Evolutionary conservation across 768 basidiomycete genomes (phyloP).

Genomic region (Filobasidium floriforme): DNA sequence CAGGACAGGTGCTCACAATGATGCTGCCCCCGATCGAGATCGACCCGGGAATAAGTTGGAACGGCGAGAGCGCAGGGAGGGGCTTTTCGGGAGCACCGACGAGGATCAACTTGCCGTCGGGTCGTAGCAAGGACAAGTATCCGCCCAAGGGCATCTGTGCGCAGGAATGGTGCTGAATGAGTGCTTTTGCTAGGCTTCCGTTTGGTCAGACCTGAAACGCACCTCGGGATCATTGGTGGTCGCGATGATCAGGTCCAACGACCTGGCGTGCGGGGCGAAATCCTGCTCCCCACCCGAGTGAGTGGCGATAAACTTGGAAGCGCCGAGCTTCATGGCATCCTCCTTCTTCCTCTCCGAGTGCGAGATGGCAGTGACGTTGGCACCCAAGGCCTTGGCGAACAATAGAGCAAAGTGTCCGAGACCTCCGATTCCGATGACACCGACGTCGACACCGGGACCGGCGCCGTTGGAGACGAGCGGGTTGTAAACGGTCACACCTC

Average conservation of each 20-base stretch:
- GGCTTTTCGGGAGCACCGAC: slow-evolving; percentile 43
- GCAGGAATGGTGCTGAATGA: slow-evolving; percentile 25
- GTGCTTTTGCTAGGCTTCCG: slow-evolving; percentile 47
- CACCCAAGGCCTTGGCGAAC: slow-evolving; percentile 54
- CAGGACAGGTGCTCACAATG: slow-evolving; percentile 18
- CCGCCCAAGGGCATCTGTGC: slow-evolving; percentile 32
- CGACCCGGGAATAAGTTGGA: slow-evolving; percentile 49
- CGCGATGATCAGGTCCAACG: slow-evolving; percentile 46
- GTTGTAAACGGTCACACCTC: slow-evolving; percentile 37
- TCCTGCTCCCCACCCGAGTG: slow-evolving; percentile 38
- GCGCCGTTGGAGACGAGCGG: slow-evolving; percentile 37
- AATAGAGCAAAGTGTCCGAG: slow-evolving; percentile 41
- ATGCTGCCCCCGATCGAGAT: slow-evolving; percentile 32
- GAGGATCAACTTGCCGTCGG: slow-evolving; percentile 35
- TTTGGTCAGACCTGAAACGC: too few species aligned
- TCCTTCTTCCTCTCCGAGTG: slow-evolving; percentile 53
- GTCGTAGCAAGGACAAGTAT: slow-evolving; percentile 37
- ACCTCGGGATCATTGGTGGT: slow-evolving; percentile 45
- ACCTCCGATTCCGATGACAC: slow-evolving; percentile 41
- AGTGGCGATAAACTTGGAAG: slow-evolving; percentile 53
- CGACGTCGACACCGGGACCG: slow-evolving; percentile 40
- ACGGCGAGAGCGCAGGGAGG: slow-evolving; percentile 46
- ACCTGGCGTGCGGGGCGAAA: slow-evolving; percentile 38
- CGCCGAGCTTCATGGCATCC: slow-evolving; percentile 57
- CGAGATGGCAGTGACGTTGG: slow-evolving; percentile 56